Base-by-base conservation (phyloP, 345 rosid genomes). In the Crucihimalaya himalaica region DNA sequence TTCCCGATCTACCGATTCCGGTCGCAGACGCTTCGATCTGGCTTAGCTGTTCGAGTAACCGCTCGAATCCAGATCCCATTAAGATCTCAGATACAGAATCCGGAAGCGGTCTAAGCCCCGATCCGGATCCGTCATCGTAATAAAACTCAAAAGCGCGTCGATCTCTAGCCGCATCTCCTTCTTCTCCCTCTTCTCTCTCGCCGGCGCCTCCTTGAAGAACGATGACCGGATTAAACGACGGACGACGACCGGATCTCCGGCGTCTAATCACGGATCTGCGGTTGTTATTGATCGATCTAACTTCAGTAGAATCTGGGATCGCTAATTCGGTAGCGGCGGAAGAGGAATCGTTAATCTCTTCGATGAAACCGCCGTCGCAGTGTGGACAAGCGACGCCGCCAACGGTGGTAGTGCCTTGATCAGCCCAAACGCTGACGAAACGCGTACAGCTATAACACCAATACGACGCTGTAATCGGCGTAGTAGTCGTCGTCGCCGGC, bases 401-500 rank as follows among this genome's bases (percentile, higher is more conserved):
- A 71, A 54, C 63, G 60, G 59, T 70, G 21, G 85, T 12, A 16
- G 84, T 18, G 55, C 61, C 63, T 55, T 69, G 80, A 15, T 70
- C 80, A 28, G 75, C 42, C 76, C 68, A 71, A 43, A 77, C 83
- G 73, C 80, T 67, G 81, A 87, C 83, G 80, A 86, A 82, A 31
- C 88, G 83, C 9, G 86, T 78, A 71, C 97, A 91, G 63, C 92
- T 79, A 76, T 91, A 83, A 68, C 97, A 91, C 97, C 97, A 91
- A 57, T 80, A 88, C 70, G 89, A 83, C 45, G 91, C 27, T 37
- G 84, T 63, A 1, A 56, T 77, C 14, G 80, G 60, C 20, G 48
- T 3, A n/a, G 58, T 37, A 31, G 77, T 37, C 2, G 25, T 23
- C 25, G 2, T 23, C 9, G 59, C 1, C 53, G 58, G 18, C 42